A percentile compares a stretch with the other conserved stretches of the same genome.
Conservation (phyloP, 345 rosid genomes). For the Eucalyptus polyanthemos region DNA sequence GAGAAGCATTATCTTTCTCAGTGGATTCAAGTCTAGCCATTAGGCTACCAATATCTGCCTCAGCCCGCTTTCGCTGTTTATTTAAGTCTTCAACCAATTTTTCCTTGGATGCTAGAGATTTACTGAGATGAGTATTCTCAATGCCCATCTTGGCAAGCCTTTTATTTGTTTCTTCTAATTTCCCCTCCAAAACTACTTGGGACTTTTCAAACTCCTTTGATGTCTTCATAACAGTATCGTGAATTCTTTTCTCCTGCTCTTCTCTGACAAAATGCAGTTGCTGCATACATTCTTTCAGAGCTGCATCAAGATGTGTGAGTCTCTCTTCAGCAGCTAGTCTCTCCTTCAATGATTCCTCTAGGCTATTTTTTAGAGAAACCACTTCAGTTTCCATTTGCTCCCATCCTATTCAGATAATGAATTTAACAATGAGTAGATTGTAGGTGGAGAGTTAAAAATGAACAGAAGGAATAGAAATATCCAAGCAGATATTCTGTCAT, state of each 20-base stretch:
- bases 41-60: constrained; percentile 39
- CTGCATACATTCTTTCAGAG: constrained; percentile 77
- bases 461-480: neutral
- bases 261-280: constrained; percentile 70
- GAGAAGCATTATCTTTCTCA: constrained; percentile 61
- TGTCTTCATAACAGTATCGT: constrained; percentile 61
- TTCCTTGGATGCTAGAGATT: constrained; percentile 51
- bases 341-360: constrained; percentile 47
- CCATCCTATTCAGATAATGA: constrained; percentile 21
- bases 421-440: neutral
- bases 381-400: constrained; percentile 56
- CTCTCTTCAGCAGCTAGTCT: constrained; percentile 41
- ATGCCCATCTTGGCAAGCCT: constrained; percentile 38
- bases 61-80: constrained; percentile 40
- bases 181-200: constrained; percentile 27
- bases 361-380: constrained; percentile 37
- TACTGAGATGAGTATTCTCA: constrained; percentile 47
- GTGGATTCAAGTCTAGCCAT: constrained; percentile 49
- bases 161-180: constrained; percentile 30
- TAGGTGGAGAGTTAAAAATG: neutral
- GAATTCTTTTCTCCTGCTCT: constrained; percentile 74
- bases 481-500: neutral
- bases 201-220: constrained; percentile 47
- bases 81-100: constrained; percentile 42
- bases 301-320: constrained; percentile 41